phyloP scores from a whole-genome alignment of 2,329 filamentous ascomycete genomes.

The Arthroderma sp. region DNA sequence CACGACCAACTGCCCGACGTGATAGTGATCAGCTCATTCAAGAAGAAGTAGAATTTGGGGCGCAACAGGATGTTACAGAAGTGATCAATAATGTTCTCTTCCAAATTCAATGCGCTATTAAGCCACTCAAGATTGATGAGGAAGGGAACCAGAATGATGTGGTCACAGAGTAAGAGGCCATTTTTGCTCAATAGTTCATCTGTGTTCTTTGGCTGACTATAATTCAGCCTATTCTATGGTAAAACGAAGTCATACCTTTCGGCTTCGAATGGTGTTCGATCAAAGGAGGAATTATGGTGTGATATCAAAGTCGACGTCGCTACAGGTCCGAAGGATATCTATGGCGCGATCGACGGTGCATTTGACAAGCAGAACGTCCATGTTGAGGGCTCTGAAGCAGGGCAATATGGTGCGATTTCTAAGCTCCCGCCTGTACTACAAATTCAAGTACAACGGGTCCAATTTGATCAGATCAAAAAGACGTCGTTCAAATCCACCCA shows the following conservation, averaged over 20 bases:
- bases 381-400: conserved; percentile 45
- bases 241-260: conserved; percentile 34
- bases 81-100: conserved; percentile 88
- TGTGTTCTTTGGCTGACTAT: neutral
- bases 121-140: conserved; percentile 49
- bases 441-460: conserved; percentile 73
- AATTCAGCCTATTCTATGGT: conserved; percentile 36
- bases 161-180: conserved; percentile 48
- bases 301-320: conserved; percentile 51
- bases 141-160: conserved; percentile 68
- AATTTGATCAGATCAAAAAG: conserved; percentile 50
- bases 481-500: conserved; percentile 59
- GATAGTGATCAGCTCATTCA: conserved; percentile 26
- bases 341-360: conserved; percentile 70
- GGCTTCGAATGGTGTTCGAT: conserved; percentile 32
- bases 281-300: conserved; percentile 45
- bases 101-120: conserved; percentile 79
- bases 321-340: conserved; percentile 51
- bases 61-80: conserved; percentile 92
- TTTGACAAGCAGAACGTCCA: conserved; percentile 70
- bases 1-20: conserved; percentile 30
- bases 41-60: conserved; percentile 43
- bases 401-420: conserved; percentile 58
- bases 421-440: conserved; percentile 75
- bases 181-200: neutral